A percentile compares a stretch with the other conserved stretches of the same genome.
These are phyloP conservation scores for Anethum foeniculum DNA, from an alignment of 140 eudicot species.

Conservation along the genomic window DNA sequence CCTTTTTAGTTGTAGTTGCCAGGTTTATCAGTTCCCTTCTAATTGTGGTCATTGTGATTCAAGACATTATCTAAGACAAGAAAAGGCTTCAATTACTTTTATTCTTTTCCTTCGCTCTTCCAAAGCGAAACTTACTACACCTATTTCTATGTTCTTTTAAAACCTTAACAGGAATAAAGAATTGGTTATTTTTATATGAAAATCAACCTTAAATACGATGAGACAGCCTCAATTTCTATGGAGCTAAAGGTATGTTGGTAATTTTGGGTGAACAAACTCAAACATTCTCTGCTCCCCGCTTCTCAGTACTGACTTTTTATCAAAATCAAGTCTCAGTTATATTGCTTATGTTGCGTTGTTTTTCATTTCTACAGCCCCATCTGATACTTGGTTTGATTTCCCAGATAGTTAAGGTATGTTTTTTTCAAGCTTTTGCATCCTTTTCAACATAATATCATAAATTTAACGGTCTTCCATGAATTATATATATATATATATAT, in stretches of 20 bases:
- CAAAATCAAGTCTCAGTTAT: neutral
- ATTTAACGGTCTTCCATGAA: neutral
- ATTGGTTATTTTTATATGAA: neutral
- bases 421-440: neutral
- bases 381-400: slow-evolving; percentile 70
- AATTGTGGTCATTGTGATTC: neutral
- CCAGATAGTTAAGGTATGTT: slow-evolving; percentile 71
- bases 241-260: neutral
- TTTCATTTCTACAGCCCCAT: slow-evolving; percentile 53
- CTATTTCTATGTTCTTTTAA: neutral
- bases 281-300: neutral
- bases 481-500: neutral
- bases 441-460: neutral
- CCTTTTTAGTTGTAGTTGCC: neutral
- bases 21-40: neutral
- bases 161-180: neutral
- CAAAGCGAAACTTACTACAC: neutral
- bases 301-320: neutral
- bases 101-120: neutral
- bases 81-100: neutral
- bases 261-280: neutral
- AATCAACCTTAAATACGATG: neutral
- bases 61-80: neutral
- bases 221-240: neutral
- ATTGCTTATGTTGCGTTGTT: slow-evolving; percentile 10